These are phyloP conservation scores for Bruguiera gymnorhiza DNA, from an alignment of 345 rosid genomes.

Conservation along the genomic window DNA sequence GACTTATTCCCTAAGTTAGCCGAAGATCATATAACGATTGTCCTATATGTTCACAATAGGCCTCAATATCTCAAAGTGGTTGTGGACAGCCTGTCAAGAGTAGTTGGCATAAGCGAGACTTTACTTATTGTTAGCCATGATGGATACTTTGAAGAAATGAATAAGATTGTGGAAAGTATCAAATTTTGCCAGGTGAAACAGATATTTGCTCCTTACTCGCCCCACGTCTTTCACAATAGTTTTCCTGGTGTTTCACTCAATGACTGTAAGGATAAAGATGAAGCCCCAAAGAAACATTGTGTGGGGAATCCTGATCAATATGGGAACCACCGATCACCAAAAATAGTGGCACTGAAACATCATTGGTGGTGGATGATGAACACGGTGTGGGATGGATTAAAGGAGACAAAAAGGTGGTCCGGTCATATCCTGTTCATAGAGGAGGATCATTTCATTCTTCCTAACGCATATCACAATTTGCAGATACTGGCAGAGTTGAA, in stretches of 20 bases:
- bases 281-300: slow-evolving; percentile 51
- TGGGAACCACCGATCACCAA: slow-evolving; percentile 82
- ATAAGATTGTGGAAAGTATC: slow-evolving; percentile 65
- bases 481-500: slow-evolving; percentile 61
- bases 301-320: slow-evolving; percentile 87
- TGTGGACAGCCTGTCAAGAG: slow-evolving; percentile 73
- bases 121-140: slow-evolving; percentile 89
- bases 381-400: slow-evolving; percentile 88
- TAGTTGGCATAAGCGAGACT: slow-evolving; percentile 81
- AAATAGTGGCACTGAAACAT: slow-evolving; percentile 91
- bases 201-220: slow-evolving; percentile 79
- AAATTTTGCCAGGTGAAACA: slow-evolving; percentile 91
- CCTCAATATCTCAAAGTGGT: slow-evolving; percentile 81
- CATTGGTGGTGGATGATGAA: slow-evolving; percentile 99
- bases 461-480: slow-evolving; percentile 90
- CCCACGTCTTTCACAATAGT: slow-evolving; percentile 56
- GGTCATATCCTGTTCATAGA: slow-evolving; percentile 94
- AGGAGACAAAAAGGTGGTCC: slow-evolving; percentile 55
- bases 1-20: slow-evolving; percentile 68
- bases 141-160: slow-evolving; percentile 89
- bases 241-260: slow-evolving; percentile 65
- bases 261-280: slow-evolving; percentile 75
- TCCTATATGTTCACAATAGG: slow-evolving; percentile 87
- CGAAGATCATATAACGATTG: slow-evolving; percentile 63
- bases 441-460: slow-evolving; percentile 92